Conservation (phyloP, 1,139 yeast species). For the Scheffersomyces illinoinensis region DNA sequence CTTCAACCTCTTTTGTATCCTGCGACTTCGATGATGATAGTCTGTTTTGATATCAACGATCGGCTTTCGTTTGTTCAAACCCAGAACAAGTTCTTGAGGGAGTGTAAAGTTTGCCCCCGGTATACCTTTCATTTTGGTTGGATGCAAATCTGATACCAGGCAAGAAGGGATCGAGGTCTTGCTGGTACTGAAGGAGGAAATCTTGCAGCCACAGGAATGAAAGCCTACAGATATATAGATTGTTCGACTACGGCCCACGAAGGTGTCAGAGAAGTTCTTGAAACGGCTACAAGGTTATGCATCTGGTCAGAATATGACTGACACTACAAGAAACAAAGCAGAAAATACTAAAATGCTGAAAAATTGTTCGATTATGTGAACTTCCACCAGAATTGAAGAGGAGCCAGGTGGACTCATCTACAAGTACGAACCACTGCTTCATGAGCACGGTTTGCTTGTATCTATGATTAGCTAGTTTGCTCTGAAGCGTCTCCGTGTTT, state of each 20-base stretch:
- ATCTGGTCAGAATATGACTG: not conserved
- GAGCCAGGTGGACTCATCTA: not conserved
- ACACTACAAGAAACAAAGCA: not conserved
- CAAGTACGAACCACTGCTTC: too few species aligned
- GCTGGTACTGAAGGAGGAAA: constrained; percentile 79
- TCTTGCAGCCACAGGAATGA: constrained; percentile 81
- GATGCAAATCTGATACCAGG: constrained; percentile 89
- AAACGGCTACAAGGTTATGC: constrained; percentile 74
- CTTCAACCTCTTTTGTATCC: constrained; percentile 94
- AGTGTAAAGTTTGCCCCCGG: constrained; percentile 91
- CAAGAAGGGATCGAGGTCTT: constrained; percentile 55
- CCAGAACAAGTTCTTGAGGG: constrained; percentile 93
- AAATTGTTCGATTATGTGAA: not conserved
- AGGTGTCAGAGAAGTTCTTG: constrained; percentile 90
- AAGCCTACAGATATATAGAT: constrained; percentile 84
- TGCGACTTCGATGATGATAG: constrained; percentile 86
- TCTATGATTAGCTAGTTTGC: not conserved
- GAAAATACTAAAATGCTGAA: not conserved
- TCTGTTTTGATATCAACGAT: constrained; percentile 87
- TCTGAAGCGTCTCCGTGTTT: not conserved
- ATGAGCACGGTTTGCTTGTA: not conserved
- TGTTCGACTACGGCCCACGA: constrained; percentile 92
- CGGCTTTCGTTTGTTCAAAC: constrained; percentile 94
- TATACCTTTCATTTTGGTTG: constrained; percentile 90
- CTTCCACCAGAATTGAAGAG: not conserved